Conservation (phyloP, 2,329 filamentous ascomycete species). For the Colletotrichum kahawae region DNA sequence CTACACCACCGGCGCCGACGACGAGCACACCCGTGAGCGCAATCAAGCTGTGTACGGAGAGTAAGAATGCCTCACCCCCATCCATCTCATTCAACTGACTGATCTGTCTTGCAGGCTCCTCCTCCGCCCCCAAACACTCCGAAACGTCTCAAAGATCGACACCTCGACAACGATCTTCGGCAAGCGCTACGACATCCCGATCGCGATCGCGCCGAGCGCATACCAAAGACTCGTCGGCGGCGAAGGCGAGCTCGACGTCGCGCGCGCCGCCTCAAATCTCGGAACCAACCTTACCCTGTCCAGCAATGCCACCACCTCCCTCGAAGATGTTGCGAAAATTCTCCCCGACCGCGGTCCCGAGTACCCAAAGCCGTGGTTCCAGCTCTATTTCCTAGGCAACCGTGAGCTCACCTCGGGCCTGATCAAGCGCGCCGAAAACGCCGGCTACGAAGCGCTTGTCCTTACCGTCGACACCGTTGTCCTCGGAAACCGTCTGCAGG, state of each 20-base stretch:
- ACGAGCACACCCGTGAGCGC: conserved; percentile 22
- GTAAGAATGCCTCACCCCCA: neutral
- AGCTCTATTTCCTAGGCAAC: conserved; percentile 27
- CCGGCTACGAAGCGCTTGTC: conserved; percentile 32
- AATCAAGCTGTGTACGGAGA: conserved; percentile 22
- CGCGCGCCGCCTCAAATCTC: conserved; percentile 27
- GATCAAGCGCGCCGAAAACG: conserved; percentile 29
- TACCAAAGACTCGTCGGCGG: conserved; percentile 32
- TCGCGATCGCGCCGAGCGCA: conserved; percentile 34
- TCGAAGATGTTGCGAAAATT: conserved; percentile 31
- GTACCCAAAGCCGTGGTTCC: conserved; percentile 26
- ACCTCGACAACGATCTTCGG: conserved; percentile 21
- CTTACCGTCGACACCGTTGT: conserved; percentile 34
- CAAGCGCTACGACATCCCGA: conserved; percentile 25
- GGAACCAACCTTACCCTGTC: conserved; percentile 31
- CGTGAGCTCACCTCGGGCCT: conserved; percentile 24
- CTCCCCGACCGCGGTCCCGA: conserved; percentile 11
- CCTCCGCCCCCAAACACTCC: conserved; percentile 20
- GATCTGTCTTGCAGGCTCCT: neutral
- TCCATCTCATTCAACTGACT: neutral
- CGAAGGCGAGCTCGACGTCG: conserved; percentile 32
- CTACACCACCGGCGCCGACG: conserved; percentile 28
- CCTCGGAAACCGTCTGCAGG: conserved; percentile 33
- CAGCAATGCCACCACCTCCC: conserved; percentile 29
- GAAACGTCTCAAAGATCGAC: conserved; percentile 25